Conservation (phyloP, 164 flowering plant genomes). For the Kingdonia uniflora region DNA sequence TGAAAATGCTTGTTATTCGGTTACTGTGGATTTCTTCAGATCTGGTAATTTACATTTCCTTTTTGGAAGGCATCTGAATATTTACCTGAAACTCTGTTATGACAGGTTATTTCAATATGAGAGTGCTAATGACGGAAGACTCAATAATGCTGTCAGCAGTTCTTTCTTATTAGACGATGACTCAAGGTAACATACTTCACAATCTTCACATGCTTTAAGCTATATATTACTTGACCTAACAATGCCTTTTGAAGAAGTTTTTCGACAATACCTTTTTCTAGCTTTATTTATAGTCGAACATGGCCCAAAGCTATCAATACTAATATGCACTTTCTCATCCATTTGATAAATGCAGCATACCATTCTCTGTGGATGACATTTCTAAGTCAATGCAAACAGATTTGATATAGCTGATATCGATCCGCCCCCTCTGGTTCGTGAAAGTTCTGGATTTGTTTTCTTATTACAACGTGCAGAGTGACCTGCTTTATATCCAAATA, state of each 20-base stretch:
- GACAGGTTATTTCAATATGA: conserved; percentile 87
- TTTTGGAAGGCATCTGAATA: no score
- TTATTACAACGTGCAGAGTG: conserved; percentile 64
- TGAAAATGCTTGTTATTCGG: no score
- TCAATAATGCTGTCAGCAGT: conserved; percentile 77
- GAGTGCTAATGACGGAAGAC: conserved; percentile 89
- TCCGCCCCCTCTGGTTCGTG: conserved; percentile 84
- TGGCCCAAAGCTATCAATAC: no score
- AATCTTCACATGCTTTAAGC: background rate
- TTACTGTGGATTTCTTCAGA: no score
- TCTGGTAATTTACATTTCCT: no score
- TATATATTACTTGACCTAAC: no score
- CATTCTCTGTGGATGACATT: conserved; percentile 90
- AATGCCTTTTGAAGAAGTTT: no score
- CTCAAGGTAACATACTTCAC: conserved; percentile 50
- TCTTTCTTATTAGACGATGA: conserved; percentile 90
- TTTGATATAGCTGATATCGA: conserved; percentile 71
- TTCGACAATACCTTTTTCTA: no score
- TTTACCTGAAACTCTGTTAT: background rate
- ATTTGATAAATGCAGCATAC: conserved; percentile 58
- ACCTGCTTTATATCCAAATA: conserved; percentile 2
- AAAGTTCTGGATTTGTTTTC: conserved; percentile 86
- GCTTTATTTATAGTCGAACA: no score
- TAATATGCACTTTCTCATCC: no score
- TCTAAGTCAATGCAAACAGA: conserved; percentile 71